phyloP scores from a whole-genome alignment of 1,284 basidiomycete genomes.

The Apiotrichum montevideense region DNA sequence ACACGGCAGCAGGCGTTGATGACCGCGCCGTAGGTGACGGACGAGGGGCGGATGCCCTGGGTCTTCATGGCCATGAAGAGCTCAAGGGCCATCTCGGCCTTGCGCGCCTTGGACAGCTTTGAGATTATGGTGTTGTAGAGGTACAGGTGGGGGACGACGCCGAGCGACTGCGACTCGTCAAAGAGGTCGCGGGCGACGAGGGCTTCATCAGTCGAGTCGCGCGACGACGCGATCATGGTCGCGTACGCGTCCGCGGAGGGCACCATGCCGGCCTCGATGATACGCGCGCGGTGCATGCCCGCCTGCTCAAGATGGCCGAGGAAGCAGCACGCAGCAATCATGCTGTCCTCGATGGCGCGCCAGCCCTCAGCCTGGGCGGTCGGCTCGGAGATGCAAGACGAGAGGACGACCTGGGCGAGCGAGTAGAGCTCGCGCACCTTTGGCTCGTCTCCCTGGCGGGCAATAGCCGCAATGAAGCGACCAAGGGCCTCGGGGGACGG shows the following conservation, averaged over 20 bases:
- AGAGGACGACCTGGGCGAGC: conserved; percentile 61
- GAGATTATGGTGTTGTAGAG: conserved; percentile 95
- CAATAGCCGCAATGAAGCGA: conserved; percentile 62
- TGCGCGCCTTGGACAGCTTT: conserved; percentile 84
- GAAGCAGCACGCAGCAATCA: conserved; percentile 78
- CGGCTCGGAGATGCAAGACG: conserved; percentile 32
- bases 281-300: conserved; percentile 69
- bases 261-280: conserved; percentile 67
- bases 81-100: conserved; percentile 78
- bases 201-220: conserved; percentile 90
- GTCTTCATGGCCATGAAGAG: conserved; percentile 73
- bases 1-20: conserved; percentile 88
- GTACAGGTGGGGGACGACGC: conserved; percentile 72
- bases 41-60: conserved; percentile 59
- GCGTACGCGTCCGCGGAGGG: conserved; percentile 87
- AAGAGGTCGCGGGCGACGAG: conserved; percentile 76
- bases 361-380: conserved; percentile 54
- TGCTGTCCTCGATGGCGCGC: conserved; percentile 75
- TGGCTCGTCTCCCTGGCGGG: conserved; percentile 57
- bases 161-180: conserved; percentile 65
- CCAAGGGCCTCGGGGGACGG: conserved; percentile 50
- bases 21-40: conserved; percentile 91
- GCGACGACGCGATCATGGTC: conserved; percentile 75
- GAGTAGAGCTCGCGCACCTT: conserved; percentile 64
- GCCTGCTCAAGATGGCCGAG: conserved; percentile 71